These are phyloP conservation scores for Pelargonium cotyledonis DNA, from an alignment of 441 rosid species.

Conservation along the genomic window DNA sequence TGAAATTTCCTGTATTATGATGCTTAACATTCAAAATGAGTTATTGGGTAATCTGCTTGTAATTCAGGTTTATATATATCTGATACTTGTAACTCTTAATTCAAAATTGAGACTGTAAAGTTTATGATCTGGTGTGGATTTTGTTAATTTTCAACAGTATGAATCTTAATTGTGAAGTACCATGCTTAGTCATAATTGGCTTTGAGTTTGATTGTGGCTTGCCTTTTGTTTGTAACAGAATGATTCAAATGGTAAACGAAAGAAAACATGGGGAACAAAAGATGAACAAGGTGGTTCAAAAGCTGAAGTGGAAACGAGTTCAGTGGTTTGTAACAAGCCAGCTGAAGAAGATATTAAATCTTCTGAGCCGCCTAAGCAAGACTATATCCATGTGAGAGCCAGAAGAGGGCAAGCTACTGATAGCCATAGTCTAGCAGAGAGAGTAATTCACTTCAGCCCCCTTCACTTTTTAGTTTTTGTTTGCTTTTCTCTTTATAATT, in stretches of 20 bases:
- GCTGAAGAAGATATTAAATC: conserved; percentile 48
- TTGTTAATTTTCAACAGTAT: too few relatives aligned
- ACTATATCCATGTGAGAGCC: conserved; percentile 64
- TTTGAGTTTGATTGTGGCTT: conserved; percentile 4
- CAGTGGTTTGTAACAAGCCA: conserved; percentile 30
- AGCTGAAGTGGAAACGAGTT: conserved; percentile 57
- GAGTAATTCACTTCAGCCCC: conserved; percentile 36
- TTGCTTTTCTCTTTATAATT: background rate
- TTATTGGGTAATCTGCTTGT: background rate
- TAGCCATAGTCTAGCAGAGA: conserved; percentile 66
- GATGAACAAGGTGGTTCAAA: conserved; percentile 43
- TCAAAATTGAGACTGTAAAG: too few relatives aligned
- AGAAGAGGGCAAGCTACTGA: conserved; percentile 71
- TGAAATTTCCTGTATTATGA: background rate
- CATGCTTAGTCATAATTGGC: background rate
- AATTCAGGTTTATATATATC: background rate
- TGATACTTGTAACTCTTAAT: background rate
- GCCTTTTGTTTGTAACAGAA: conserved; percentile 39
- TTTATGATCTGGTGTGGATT: background rate
- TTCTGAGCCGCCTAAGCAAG: conserved; percentile 57
- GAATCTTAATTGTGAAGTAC: background rate
- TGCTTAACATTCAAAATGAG: background rate
- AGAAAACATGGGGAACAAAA: conserved; percentile 35
- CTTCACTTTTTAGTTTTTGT: conserved; percentile 8
- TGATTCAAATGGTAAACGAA: conserved; percentile 50